These are phyloP conservation scores for Ceratobasidium sp. DNA, from an alignment of 1,284 basidiomycete species.

Conservation along the genomic window DNA sequence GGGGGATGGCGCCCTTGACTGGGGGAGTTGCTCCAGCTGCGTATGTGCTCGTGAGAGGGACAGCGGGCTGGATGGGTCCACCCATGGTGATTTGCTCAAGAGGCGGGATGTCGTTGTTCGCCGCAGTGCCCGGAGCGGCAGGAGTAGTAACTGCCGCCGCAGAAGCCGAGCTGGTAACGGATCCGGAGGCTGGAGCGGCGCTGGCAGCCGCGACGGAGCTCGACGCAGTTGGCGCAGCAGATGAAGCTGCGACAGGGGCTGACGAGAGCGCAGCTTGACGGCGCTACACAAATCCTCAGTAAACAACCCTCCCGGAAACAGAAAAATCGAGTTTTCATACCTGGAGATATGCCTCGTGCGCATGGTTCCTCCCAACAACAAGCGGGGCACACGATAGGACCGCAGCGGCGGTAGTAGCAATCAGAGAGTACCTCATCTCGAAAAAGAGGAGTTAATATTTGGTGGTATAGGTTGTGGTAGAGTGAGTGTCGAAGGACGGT, in stretches of 20 bases:
- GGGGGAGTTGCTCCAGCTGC: constrained; percentile 52
- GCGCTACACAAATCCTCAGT: background rate
- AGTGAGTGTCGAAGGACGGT: background rate
- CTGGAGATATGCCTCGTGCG: constrained; percentile 34
- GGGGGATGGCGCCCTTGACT: constrained; percentile 49
- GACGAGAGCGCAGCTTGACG: constrained; percentile 35
- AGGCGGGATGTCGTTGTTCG: constrained; percentile 44
- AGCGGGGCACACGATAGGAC: background rate
- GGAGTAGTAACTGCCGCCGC: constrained; percentile 15
- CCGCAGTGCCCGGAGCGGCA: constrained; percentile 37
- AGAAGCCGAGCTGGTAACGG: constrained; percentile 11
- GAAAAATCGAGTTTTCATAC: background rate
- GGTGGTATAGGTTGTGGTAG: too few species aligned
- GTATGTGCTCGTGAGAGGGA: constrained; percentile 49
- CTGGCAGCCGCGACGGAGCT: background rate
- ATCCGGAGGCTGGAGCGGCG: constrained; percentile 10
- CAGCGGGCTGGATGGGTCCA: constrained; percentile 42
- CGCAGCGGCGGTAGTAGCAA: constrained; percentile 19
- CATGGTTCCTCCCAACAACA: constrained; percentile 24
- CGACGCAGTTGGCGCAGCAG: background rate
- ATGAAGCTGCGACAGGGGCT: background rate
- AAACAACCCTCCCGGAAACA: background rate
- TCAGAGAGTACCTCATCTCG: constrained; percentile 23
- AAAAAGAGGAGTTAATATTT: too few species aligned
- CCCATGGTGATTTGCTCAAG: constrained; percentile 45